Base-by-base conservation (phyloP, 169 alveolate genomes). In the Eimeria acervulina region DNA sequence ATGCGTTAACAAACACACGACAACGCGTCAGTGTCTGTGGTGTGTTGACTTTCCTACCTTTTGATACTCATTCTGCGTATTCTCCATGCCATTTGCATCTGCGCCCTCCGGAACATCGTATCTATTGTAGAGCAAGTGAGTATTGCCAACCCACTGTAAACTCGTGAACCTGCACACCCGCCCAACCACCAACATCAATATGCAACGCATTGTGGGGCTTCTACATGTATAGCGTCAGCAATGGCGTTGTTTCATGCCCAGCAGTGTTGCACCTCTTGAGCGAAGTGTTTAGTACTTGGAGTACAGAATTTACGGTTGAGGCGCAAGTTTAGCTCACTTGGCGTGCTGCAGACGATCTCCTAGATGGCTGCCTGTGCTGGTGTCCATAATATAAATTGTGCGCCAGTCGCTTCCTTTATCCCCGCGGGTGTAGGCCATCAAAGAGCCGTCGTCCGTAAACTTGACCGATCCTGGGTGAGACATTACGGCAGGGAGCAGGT, bases 371-470 rank as follows among this genome's bases (percentile, higher is more conserved):
- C 95, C 91, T 10, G 52, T 55, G 44, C 21, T 23, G 40, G 36
- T 38, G 28, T 76, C 81, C 70, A 55, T 15, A 38, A 91, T 21
- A 59, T 70, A 59, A 40, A 91, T 76, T 2, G 90, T 61, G 47
- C 68, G 78, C 93, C 93, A 76, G 85, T 92, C 96, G 42, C 93
- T 78, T 4, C 96, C 96, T 61, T 63, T 55, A 38, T 78, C 90
- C 51, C 95, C 76, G 10, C 84, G 89, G 63, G 93, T 51, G 85
- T 59, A 92, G 33, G 96, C 96, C 96, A 92, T 76, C 76, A 78
- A 40, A 17, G 74, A 23, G 7, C 93, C 96, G 85, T 59, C 84
- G 1, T 78, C 76, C 1, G 96, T 80, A 90, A 92, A 92, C 80
- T 61, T 42, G 47, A 28, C 1, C 23, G 40, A 31, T 17, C 89